A percentile compares a stretch with the other conserved stretches of the same genome.
Conservation (phyloP, 2,329 filamentous ascomycete species). For the Fusarium clavum region DNA sequence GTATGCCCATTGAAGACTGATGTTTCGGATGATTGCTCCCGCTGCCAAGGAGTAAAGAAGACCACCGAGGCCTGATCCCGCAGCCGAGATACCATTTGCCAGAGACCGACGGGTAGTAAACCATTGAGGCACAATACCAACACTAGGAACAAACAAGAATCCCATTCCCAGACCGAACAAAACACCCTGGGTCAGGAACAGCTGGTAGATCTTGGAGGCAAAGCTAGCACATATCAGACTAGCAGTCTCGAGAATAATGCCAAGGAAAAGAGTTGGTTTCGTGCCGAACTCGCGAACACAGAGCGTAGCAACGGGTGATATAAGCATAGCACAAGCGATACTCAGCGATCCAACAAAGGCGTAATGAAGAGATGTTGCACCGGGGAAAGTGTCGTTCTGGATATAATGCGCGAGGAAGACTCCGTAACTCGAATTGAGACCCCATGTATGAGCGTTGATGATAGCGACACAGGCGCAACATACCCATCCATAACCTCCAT, state of each 20-base stretch:
- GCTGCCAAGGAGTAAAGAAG: slow-evolving; percentile 75
- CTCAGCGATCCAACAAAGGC: slow-evolving; percentile 75
- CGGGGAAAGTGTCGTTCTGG: slow-evolving; percentile 69
- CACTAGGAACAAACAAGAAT: slow-evolving; percentile 76
- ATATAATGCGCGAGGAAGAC: slow-evolving; percentile 70
- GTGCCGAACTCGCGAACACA: slow-evolving; percentile 72
- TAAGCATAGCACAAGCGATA: slow-evolving; percentile 64
- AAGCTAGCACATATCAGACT: slow-evolving; percentile 79
- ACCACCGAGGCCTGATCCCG: slow-evolving; percentile 81
- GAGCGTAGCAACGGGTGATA: slow-evolving; percentile 75
- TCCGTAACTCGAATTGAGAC: slow-evolving; percentile 67
- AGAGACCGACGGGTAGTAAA: slow-evolving; percentile 75
- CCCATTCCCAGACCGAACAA: slow-evolving; percentile 84
- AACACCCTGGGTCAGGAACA: slow-evolving; percentile 79
- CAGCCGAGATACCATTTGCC: slow-evolving; percentile 74
- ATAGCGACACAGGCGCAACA: slow-evolving; percentile 55
- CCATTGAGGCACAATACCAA: slow-evolving; percentile 78
- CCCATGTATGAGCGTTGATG: slow-evolving; percentile 80
- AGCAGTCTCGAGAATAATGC: slow-evolving; percentile 71
- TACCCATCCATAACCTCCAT: slow-evolving; percentile 69
- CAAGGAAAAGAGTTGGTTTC: slow-evolving; percentile 70
- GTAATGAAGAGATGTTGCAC: slow-evolving; percentile 73
- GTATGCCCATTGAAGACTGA: slow-evolving; percentile 75
- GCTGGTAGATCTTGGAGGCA: slow-evolving; percentile 75
- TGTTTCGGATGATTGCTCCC: slow-evolving; percentile 73